A percentile compares a stretch with the other conserved stretches of the same genome.
These are phyloP conservation scores for Boechera retrofracta DNA, from an alignment of 345 rosid genomes.

Conservation along the genomic window DNA sequence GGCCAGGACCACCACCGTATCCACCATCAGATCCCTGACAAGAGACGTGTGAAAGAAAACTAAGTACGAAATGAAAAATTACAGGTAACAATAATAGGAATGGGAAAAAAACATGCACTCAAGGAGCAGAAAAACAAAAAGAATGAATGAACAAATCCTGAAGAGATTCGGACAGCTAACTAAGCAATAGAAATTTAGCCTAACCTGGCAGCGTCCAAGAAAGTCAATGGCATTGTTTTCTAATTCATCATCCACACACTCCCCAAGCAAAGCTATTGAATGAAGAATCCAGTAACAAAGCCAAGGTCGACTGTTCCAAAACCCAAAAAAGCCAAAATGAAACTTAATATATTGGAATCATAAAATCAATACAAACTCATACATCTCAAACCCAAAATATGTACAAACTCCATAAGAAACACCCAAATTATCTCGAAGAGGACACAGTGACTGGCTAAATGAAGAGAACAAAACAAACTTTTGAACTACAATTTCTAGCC, in stretches of 20 bases:
- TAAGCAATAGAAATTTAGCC: conserved; percentile 11
- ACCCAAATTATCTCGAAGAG: background rate
- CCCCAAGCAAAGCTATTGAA: conserved; percentile 86
- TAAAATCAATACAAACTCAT: background rate
- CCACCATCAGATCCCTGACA: conserved; percentile 88
- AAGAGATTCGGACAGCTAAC: background rate
- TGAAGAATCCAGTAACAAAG: conserved; percentile 96
- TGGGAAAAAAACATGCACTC: background rate
- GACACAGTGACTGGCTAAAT: background rate
- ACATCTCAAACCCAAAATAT: background rate
- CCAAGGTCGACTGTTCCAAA: conserved; percentile 82
- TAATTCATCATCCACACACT: conserved; percentile 60
- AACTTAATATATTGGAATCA: conserved; percentile 23
- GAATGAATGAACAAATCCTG: background rate
- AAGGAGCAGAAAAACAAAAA: background rate
- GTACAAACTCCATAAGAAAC: conserved; percentile 9
- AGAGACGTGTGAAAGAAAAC: conserved; percentile 1
- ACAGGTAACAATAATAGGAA: background rate
- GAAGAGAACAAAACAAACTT: background rate
- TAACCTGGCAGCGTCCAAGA: conserved; percentile 85
- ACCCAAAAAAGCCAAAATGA: conserved; percentile 5
- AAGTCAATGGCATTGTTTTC: conserved; percentile 65
- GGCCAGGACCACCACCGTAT: conserved; percentile 98
- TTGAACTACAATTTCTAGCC: background rate
- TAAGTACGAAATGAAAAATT: conserved; percentile 3